phyloP scores from a whole-genome alignment of 495 filamentous ascomycete genomes.

The Penicillium turbatum region DNA sequence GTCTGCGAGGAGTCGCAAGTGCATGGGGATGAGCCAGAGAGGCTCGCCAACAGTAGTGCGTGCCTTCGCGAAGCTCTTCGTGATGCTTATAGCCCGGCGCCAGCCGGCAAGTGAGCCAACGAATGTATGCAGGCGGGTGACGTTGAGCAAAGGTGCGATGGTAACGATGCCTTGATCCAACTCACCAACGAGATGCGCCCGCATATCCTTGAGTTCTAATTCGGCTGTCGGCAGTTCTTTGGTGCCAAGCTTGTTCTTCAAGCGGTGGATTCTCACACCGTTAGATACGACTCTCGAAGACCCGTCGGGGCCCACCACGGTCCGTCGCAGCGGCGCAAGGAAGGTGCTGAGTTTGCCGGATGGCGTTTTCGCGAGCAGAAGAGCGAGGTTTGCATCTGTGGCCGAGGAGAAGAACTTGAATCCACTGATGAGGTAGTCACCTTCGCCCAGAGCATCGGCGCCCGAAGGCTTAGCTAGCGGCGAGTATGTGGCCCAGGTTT shows the following conservation, averaged over 20 bases:
- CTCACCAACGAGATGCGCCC: conserved; percentile 60
- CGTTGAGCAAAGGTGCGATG: conserved; percentile 62
- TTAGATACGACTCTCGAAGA: conserved; percentile 45
- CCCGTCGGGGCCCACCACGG: conserved; percentile 27
- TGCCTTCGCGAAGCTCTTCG: conserved; percentile 54
- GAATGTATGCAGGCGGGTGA: conserved; percentile 63
- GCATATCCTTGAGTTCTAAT: conserved; percentile 56
- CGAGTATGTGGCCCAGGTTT: conserved; percentile 55
- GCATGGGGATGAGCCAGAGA: conserved; percentile 53
- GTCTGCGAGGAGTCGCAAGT: conserved; percentile 58
- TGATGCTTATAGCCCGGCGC: conserved; percentile 58
- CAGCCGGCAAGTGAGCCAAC: conserved; percentile 53
- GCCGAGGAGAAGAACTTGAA: conserved; percentile 79
- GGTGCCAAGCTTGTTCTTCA: conserved; percentile 70
- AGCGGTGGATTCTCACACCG: conserved; percentile 58
- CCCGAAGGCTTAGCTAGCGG: conserved; percentile 14
- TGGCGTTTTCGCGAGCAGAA: conserved; percentile 63
- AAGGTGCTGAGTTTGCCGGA: conserved; percentile 58
- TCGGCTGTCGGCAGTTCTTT: conserved; percentile 67
- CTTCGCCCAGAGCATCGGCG: conserved; percentile 19
- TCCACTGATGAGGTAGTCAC: conserved; percentile 50
- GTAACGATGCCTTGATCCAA: conserved; percentile 61
- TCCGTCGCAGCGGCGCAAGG: conserved; percentile 57
- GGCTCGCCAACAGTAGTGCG: conserved; percentile 49
- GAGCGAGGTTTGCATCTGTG: conserved; percentile 64